phyloP scores from a whole-genome alignment of 2,329 filamentous ascomycete species.

The Colletotrichum sp. region DNA sequence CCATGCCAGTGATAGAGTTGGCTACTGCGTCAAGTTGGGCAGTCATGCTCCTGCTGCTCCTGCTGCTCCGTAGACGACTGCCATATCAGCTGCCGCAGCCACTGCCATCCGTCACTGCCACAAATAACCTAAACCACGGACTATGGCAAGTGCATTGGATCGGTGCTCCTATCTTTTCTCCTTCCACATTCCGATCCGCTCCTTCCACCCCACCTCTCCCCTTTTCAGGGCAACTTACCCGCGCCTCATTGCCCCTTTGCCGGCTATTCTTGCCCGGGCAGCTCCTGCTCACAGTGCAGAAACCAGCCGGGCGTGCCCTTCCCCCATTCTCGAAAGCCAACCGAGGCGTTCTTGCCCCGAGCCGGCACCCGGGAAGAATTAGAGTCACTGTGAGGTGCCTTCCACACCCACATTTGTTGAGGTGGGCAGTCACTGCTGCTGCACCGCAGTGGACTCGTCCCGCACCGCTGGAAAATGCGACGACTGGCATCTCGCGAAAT shows the following conservation, averaged over 20 bases:
- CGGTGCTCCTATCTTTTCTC: conserved; percentile 7
- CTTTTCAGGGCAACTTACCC: neutral
- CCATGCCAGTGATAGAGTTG: neutral
- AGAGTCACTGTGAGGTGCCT: neutral
- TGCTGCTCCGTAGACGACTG: neutral
- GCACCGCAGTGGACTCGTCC: neutral
- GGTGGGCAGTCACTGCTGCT: neutral
- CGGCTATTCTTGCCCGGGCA: conserved; percentile 8
- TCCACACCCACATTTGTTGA: conserved; percentile 1
- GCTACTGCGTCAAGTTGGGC: neutral
- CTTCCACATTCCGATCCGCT: conserved; percentile 13
- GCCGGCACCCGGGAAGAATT: neutral
- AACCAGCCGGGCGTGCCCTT: neutral
- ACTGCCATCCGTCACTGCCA: neutral
- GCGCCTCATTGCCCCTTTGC: neutral
- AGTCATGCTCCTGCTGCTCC: neutral
- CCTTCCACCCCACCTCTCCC: neutral
- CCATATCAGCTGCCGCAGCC: neutral
- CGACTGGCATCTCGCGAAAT: neutral
- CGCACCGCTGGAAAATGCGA: conserved; percentile 6
- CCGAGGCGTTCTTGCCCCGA: conserved; percentile 7
- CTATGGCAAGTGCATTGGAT: neutral
- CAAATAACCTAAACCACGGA: neutral
- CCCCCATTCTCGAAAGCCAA: neutral
- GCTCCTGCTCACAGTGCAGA: neutral